Conservation (phyloP, 495 filamentous ascomycete genomes). For the Penicillium dipodomyicola region DNA sequence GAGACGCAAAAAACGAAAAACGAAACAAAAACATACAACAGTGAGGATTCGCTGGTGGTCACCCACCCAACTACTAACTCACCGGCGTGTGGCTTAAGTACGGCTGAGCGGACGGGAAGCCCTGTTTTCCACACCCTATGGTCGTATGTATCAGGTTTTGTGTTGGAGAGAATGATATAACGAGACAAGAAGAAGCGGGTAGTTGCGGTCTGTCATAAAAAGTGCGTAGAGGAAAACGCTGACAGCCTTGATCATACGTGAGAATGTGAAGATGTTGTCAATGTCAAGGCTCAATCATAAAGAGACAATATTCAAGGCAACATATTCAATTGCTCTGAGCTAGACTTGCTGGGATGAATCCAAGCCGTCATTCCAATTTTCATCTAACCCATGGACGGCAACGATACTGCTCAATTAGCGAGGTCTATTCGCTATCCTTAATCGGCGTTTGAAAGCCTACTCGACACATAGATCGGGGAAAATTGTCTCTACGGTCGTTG, state of each 20-base stretch:
- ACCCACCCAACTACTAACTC: background rate
- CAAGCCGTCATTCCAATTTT: background rate
- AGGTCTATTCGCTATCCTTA: background rate
- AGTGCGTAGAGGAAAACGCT: too few species aligned
- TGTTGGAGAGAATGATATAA: too few species aligned
- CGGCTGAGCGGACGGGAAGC: slow-evolving; percentile 32
- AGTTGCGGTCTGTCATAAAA: too few species aligned
- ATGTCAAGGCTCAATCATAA: too few species aligned
- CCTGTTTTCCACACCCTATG: slow-evolving; percentile 32
- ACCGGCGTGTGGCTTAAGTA: slow-evolving; percentile 18
- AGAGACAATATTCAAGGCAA: too few species aligned
- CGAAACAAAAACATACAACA: too few species aligned
- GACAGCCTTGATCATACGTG: too few species aligned
- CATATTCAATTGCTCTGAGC: too few species aligned
- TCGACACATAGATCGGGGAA: slow-evolving; percentile 6
- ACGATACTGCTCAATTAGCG: slow-evolving; percentile 5
- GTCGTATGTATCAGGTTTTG: slow-evolving; percentile 31
- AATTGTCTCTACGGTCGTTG: background rate
- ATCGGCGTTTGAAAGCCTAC: background rate
- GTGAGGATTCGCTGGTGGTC: too few species aligned
- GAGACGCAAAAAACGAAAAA: too few species aligned
- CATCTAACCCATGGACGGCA: background rate
- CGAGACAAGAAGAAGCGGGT: too few species aligned
- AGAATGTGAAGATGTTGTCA: too few species aligned
- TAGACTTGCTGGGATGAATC: slow-evolving; percentile 14